A percentile compares a stretch with the other conserved stretches of the same genome.
These are phyloP conservation scores for Venustampulla echinocandica DNA, from an alignment of 495 filamentous ascomycete genomes.

Conservation along the genomic window DNA sequence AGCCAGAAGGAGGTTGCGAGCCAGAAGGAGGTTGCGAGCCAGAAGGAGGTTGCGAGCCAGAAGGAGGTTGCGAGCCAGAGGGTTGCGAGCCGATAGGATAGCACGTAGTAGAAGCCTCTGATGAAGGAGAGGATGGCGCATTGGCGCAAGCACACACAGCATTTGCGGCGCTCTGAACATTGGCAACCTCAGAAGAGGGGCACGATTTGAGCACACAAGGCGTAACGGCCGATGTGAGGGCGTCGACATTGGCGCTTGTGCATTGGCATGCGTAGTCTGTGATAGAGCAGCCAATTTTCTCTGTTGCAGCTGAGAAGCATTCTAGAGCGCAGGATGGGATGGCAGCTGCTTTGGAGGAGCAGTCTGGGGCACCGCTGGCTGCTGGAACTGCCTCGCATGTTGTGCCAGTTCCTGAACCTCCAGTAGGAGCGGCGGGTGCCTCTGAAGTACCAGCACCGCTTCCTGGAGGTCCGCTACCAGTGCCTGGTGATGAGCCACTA, in stretches of 20 bases:
- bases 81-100: conserved; percentile 11
- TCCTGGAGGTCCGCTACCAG: too few species aligned
- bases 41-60: too few species aligned
- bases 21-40: too few species aligned
- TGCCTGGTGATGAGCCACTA: too few species aligned
- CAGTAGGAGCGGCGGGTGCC: too few species aligned
- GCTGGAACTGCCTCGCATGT: background rate
- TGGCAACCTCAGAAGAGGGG: background rate
- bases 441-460: too few species aligned
- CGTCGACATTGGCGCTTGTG: conserved; percentile 1
- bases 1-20: background rate
- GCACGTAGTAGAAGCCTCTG: conserved; percentile 1
- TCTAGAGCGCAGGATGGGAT: conserved; percentile 9
- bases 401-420: background rate
- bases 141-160: conserved; percentile 7
- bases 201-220: conserved; percentile 3
- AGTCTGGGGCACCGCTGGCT: background rate
- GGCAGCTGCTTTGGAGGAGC: conserved; percentile 1
- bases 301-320: conserved; percentile 3
- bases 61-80: too few species aligned
- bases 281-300: conserved; percentile 1
- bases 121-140: too few species aligned
- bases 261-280: conserved; percentile 12
- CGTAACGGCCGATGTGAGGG: conserved; percentile 2
- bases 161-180: conserved; percentile 1